Percentiles rank a stretch among this genome's conserved stretches.
phyloP scores from a whole-genome alignment of 495 filamentous ascomycete species.

The Penicillium bialowiezense region DNA sequence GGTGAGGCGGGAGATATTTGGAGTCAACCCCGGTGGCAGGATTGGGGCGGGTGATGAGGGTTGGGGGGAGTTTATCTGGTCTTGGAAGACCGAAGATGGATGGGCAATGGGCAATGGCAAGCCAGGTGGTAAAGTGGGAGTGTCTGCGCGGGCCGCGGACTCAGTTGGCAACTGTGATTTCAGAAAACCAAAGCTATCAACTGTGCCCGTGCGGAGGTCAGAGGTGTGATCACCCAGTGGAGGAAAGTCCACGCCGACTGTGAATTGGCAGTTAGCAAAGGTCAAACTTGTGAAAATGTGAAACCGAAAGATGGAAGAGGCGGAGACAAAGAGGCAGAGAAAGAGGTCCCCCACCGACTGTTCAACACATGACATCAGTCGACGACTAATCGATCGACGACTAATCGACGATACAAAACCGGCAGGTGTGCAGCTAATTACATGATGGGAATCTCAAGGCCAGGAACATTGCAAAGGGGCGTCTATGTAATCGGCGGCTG shows the following conservation, averaged over 20 bases:
- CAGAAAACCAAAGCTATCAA: conserved; percentile 45
- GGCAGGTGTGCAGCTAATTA: conserved; percentile 33
- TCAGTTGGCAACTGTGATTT: conserved; percentile 39
- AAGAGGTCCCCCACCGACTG: no score
- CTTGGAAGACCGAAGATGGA: conserved; percentile 39
- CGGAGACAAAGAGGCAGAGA: conserved; percentile 1
- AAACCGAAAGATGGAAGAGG: no score
- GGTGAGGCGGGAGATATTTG: conserved; percentile 23
- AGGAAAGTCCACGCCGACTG: conserved; percentile 53
- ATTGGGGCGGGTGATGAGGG: conserved; percentile 32
- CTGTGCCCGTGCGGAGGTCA: conserved; percentile 32
- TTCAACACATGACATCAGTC: no score
- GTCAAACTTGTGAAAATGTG: no score
- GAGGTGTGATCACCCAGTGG: conserved; percentile 41
- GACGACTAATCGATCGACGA: conserved; percentile 11
- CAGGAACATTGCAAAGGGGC: conserved; percentile 34
- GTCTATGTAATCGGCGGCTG: conserved; percentile 47
- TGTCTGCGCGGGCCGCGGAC: conserved; percentile 43
- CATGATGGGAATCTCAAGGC: conserved; percentile 27
- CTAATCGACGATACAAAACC: conserved; percentile 26
- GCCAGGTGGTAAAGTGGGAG: conserved; percentile 64
- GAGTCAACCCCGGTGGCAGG: conserved; percentile 30
- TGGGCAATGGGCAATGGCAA: conserved; percentile 57
- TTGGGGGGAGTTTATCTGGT: conserved; percentile 29
- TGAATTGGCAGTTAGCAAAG: conserved; percentile 22